Conservation (phyloP, 2,329 filamentous ascomycete species). For the Trichoderma koningiopsis region DNA sequence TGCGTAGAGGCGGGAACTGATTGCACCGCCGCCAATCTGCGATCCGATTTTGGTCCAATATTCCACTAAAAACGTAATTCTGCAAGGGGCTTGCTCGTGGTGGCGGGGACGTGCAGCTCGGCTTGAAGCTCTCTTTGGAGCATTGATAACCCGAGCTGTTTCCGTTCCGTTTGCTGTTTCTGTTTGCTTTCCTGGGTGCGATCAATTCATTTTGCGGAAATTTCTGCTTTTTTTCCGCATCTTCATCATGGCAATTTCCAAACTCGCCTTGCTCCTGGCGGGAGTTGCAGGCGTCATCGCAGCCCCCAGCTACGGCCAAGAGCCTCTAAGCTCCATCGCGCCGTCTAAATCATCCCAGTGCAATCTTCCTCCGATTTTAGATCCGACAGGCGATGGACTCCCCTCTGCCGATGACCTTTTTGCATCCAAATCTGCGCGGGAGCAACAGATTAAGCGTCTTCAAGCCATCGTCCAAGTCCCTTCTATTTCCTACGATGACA, state of each 20-base stretch:
- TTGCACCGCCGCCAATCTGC: background rate
- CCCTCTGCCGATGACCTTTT: slow-evolving; percentile 40
- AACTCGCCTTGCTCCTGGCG: slow-evolving; percentile 15
- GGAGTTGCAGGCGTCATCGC: slow-evolving; percentile 20
- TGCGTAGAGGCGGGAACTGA: background rate
- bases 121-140: slow-evolving; percentile 5
- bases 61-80: background rate
- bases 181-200: background rate
- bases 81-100: slow-evolving; percentile 4
- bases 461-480: slow-evolving; percentile 58
- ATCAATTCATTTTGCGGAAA: background rate
- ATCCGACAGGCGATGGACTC: slow-evolving; percentile 38
- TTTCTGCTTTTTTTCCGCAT: background rate
- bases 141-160: slow-evolving; percentile 13
- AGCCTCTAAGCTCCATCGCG: slow-evolving; percentile 1
- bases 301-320: slow-evolving; percentile 6
- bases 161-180: background rate
- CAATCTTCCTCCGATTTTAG: slow-evolving; percentile 40
- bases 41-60: background rate
- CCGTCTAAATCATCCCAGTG: slow-evolving; percentile 36
- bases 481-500: slow-evolving; percentile 58
- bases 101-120: slow-evolving; percentile 18
- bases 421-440: slow-evolving; percentile 37
- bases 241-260: slow-evolving; percentile 21
- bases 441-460: slow-evolving; percentile 51